Evolutionary conservation across 2,329 filamentous ascomycete genomes (phyloP), one percentile per base, ranked within the genome.

Genomic region (Fusarium succisae): DNA sequence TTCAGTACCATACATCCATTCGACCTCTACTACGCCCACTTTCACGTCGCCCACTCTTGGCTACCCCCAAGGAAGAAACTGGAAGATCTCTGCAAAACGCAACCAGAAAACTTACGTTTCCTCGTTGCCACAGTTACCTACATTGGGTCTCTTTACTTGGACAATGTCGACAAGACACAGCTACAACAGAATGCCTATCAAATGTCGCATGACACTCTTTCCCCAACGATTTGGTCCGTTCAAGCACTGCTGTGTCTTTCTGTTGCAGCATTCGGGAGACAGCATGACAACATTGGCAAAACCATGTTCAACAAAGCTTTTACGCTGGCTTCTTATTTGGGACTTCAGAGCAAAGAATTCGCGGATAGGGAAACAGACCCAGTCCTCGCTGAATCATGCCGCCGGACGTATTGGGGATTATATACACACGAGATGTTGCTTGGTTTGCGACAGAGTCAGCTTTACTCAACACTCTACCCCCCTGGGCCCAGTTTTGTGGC

Each of bases 371-470:
- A 72, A 35, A 20, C 50, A 20, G 41, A 64, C 28, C 66, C 54
- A 30, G 10, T 78, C 37, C 35, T 77, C 7, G 75, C 76, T 28
- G 77, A 78, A 47, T 78, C 77, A 11, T 76, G 70, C 30, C 67
- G 77, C 47, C 68, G 77, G 37, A 77, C 77, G 18, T 78, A 78
- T 48, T 78, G 75, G 77, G 76, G 63, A 11, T 43, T 78, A 15
- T 78, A 76, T 41, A 37, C 70, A 11, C 72, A 78, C n/a, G 74
- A 72, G 5, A 70, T 72, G 20, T 32, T 78, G 35, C 61, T 75
- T 15, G 63, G 38, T 26, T 68, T 77, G 15, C 70, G 70, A 41
- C 65, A 71, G 26, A 55, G 66, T 28, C 32, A 61, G 6, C 45
- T 53, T 11, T 50, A 66, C 39, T 70, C 70, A 50, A 64, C 59